A percentile compares a stretch with the other conserved stretches of the same genome.
phyloP scores from a whole-genome alignment of 2,329 filamentous ascomycete species.

The Colletotrichum chrysophilum region DNA sequence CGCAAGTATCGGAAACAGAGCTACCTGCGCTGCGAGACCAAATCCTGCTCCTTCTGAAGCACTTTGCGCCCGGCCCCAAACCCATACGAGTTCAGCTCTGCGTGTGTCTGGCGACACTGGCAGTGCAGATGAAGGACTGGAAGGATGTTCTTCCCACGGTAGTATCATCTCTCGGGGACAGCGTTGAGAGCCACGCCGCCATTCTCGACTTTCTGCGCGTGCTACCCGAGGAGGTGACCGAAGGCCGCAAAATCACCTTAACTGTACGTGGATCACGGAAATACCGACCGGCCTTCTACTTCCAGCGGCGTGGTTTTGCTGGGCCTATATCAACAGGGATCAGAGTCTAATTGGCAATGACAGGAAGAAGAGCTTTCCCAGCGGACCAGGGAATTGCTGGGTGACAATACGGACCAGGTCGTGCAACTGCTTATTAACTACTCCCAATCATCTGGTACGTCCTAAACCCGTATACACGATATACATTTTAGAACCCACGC shows the following conservation, averaged over 20 bases:
- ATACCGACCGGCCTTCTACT: slow-evolving; percentile 45
- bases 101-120: slow-evolving; percentile 91
- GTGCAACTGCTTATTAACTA: slow-evolving; percentile 89
- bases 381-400: slow-evolving; percentile 87
- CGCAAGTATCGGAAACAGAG: slow-evolving; percentile 81
- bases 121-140: slow-evolving; percentile 96
- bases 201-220: slow-evolving; percentile 96
- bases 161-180: slow-evolving; percentile 77
- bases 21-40: slow-evolving; percentile 82
- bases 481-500: neutral
- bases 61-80: slow-evolving; percentile 82
- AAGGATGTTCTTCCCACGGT: slow-evolving; percentile 88
- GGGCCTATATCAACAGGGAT: slow-evolving; percentile 41
- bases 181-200: slow-evolving; percentile 80
- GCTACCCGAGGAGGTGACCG: slow-evolving; percentile 96
- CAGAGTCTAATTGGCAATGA: slow-evolving; percentile 52
- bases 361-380: slow-evolving; percentile 94
- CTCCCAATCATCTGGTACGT: slow-evolving; percentile 85
- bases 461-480: neutral
- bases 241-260: slow-evolving; percentile 99
- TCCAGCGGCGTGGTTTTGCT: slow-evolving; percentile 37
- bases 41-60: slow-evolving; percentile 79
- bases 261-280: slow-evolving; percentile 83
- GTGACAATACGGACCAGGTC: slow-evolving; percentile 89
- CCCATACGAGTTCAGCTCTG: slow-evolving; percentile 89